These are phyloP conservation scores for Fusarium setosum DNA, from an alignment of 2,329 filamentous ascomycete species.

Conservation along the genomic window DNA sequence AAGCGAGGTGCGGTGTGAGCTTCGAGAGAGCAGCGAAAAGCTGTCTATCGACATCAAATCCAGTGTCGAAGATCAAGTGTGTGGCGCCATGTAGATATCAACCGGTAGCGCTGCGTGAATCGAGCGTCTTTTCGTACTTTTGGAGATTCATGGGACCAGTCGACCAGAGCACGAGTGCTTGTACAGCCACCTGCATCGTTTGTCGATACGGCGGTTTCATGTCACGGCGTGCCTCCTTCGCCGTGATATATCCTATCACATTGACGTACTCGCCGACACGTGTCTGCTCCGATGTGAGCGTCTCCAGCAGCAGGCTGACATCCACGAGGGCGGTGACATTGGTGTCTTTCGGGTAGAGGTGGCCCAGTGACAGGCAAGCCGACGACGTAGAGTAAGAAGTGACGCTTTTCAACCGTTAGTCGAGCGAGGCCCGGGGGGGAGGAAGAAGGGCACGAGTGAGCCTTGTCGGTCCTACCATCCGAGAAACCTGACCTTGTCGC, in stretches of 20 bases:
- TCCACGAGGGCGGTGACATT: conserved; percentile 71
- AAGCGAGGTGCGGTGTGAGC: background rate
- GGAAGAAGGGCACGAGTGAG: conserved; percentile 1
- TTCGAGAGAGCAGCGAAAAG: background rate
- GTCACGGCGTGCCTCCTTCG: conserved; percentile 23
- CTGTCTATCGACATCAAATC: background rate
- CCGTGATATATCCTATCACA: conserved; percentile 81
- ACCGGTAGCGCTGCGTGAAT: conserved; percentile 1
- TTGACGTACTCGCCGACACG: conserved; percentile 89
- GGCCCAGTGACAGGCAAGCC: conserved; percentile 75
- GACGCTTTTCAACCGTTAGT: conserved; percentile 55
- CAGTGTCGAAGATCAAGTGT: background rate
- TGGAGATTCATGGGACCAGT: conserved; percentile 78
- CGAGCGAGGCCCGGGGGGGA: conserved; percentile 16
- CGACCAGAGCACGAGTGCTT: conserved; percentile 83
- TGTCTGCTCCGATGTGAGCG: conserved; percentile 70
- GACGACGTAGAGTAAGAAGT: conserved; percentile 61
- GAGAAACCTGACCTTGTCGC: conserved; percentile 89
- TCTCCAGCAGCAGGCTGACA: conserved; percentile 76
- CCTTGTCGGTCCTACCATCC: conserved; percentile 76
- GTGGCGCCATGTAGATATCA: background rate
- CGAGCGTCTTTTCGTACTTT: conserved; percentile 74
- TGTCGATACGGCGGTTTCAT: conserved; percentile 17
- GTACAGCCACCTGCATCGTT: conserved; percentile 60
- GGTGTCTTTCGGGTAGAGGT: conserved; percentile 67